A percentile compares a stretch with the other conserved stretches of the same genome.
phyloP scores from a whole-genome alignment of 176 grass and related monocot species.

The Paspalum vaginatum region DNA sequence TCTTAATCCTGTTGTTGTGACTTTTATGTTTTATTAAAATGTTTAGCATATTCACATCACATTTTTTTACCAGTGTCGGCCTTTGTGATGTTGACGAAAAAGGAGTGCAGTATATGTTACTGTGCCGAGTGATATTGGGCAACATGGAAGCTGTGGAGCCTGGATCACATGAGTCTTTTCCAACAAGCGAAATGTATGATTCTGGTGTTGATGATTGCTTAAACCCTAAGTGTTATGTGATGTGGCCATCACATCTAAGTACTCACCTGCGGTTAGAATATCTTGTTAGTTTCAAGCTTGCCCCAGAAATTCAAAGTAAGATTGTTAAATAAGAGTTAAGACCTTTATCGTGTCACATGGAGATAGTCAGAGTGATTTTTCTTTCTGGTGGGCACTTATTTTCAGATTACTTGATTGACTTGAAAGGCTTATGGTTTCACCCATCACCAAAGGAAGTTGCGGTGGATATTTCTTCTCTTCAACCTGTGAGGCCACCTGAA shows the following conservation, averaged over 20 bases:
- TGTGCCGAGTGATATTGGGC: conserved; percentile 70
- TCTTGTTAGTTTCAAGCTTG: conserved; percentile 71
- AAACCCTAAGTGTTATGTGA: conserved; percentile 53
- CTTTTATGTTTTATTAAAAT: conserved; percentile 14
- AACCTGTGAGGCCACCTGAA: conserved; percentile 54
- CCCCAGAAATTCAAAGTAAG: conserved; percentile 56
- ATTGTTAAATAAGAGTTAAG: conserved; percentile 26
- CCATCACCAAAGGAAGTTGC: conserved; percentile 38
- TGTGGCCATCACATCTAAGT: conserved; percentile 55
- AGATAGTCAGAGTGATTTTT: conserved; percentile 30
- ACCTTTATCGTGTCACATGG: conserved; percentile 25
- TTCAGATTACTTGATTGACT: conserved; percentile 77
- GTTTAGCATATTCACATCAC: conserved; percentile 12
- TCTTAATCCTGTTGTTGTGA: not conserved
- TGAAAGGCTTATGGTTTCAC: conserved; percentile 59
- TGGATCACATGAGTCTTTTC: conserved; percentile 49
- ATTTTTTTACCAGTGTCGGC: conserved; percentile 47
- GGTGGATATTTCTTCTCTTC: conserved; percentile 45
- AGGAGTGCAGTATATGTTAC: conserved; percentile 75
- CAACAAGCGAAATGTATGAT: conserved; percentile 52
- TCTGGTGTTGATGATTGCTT: conserved; percentile 50
- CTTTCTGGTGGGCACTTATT: conserved; percentile 43
- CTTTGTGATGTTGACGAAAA: conserved; percentile 92
- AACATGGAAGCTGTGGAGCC: conserved; percentile 54
- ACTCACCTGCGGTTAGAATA: conserved; percentile 64